These are phyloP conservation scores for Gryganskiella cystojenkinii DNA, from an alignment of 192 early-diverging fungal genomes.

Conservation along the genomic window DNA sequence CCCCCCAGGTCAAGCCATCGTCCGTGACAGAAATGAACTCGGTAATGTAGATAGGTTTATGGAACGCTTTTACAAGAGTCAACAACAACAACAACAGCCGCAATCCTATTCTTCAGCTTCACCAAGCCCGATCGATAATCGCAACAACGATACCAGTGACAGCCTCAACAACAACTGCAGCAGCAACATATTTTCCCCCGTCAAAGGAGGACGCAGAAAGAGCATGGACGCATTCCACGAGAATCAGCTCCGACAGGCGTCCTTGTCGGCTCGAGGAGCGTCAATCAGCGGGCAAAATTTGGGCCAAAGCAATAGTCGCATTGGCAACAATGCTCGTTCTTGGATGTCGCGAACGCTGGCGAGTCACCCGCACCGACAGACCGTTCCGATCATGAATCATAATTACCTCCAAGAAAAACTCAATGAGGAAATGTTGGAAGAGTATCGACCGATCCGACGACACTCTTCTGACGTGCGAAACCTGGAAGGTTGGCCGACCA, in stretches of 20 bases:
- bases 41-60: slow-evolving; percentile 35
- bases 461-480: slow-evolving; percentile 33
- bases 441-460: slow-evolving; percentile 10
- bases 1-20: slow-evolving; percentile 29
- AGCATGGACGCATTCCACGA: slow-evolving; percentile 15
- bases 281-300: too few species aligned
- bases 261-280: too few species aligned
- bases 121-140: neutral
- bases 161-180: neutral
- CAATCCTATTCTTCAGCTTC: too few species aligned
- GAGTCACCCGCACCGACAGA: slow-evolving; percentile 34
- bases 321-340: too few species aligned
- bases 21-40: neutral
- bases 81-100: neutral
- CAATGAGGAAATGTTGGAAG: slow-evolving; percentile 10
- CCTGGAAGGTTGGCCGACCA: slow-evolving; percentile 5
- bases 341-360: slow-evolving; percentile 8
- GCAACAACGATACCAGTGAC: neutral
- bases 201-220: slow-evolving; percentile 4
- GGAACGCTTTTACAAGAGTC: slow-evolving; percentile 16
- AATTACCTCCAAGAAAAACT: slow-evolving; percentile 23
- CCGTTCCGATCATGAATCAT: slow-evolving; percentile 28
- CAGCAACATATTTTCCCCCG: neutral
- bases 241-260: neutral
- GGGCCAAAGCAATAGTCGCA: too few species aligned